phyloP scores from a whole-genome alignment of 148 eudicot species.

The Arctostaphylos glauca region DNA sequence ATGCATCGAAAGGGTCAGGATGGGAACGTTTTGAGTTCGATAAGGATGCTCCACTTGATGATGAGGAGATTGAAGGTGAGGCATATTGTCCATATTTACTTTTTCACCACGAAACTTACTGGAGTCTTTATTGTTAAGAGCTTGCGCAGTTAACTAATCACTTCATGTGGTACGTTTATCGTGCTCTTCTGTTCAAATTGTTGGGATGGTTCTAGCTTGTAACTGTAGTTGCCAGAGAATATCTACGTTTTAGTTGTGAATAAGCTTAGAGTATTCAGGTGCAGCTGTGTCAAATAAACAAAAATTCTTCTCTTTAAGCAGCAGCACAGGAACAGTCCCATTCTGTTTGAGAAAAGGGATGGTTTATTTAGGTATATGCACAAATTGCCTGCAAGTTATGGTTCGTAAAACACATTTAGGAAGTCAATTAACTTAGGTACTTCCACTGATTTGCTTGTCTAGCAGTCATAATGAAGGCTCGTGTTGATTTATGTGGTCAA shows the following conservation, averaged over 20 bases:
- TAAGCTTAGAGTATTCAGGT: not conserved
- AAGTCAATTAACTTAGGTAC: not conserved
- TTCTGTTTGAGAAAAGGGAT: not conserved
- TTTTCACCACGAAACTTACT: not conserved
- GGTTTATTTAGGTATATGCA: not conserved
- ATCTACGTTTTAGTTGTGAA: constrained; percentile 1
- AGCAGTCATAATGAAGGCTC: not conserved
- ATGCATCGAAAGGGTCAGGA: constrained; percentile 64
- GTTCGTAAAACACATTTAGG: not conserved
- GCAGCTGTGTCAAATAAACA: not conserved
- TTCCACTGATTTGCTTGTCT: not conserved
- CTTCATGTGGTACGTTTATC: not conserved
- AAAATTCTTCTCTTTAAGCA: not conserved
- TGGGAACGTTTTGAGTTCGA: constrained; percentile 96
- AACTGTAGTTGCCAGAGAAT: not conserved
- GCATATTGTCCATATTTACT: constrained; percentile 5
- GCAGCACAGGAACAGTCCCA: not conserved
- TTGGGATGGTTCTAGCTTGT: not conserved
- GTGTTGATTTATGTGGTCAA: constrained; percentile 1
- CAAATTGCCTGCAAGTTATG: not conserved
- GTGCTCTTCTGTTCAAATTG: not conserved
- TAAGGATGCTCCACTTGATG: constrained; percentile 92
- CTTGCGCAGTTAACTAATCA: not conserved
- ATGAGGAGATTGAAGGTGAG: constrained; percentile 85
- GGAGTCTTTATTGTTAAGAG: not conserved